These are phyloP conservation scores for Dipteronia dyeriana DNA, from an alignment of 345 rosid species.

Conservation along the genomic window DNA sequence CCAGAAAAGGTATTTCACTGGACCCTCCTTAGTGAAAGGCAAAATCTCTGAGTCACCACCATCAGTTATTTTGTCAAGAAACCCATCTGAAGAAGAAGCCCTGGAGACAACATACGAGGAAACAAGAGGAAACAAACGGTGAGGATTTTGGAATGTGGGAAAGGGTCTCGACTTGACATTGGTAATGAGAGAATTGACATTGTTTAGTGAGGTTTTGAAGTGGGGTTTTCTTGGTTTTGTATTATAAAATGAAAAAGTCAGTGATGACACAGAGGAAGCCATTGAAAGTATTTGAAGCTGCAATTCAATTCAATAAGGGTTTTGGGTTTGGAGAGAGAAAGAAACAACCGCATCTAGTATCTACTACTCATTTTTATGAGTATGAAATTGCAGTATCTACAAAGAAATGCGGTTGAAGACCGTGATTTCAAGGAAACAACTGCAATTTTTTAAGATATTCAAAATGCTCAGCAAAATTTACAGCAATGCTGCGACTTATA, in stretches of 20 bases:
- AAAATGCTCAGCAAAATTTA: too few relatives aligned
- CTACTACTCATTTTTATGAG: neutral
- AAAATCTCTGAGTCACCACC: conserved; percentile 37
- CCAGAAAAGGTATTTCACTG: conserved; percentile 51
- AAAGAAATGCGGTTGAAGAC: too few relatives aligned
- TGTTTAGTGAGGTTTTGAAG: conserved; percentile 31
- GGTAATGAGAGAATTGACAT: conserved; percentile 19
- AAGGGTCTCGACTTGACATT: conserved; percentile 20
- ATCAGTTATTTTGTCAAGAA: conserved; percentile 24
- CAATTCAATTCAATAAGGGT: neutral
- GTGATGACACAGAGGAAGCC: conserved; percentile 47
- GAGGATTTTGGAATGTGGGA: conserved; percentile 17
- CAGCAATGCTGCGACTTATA: too few relatives aligned
- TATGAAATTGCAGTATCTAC: too few relatives aligned
- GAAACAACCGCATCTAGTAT: neutral
- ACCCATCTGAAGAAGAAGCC: conserved; percentile 36
- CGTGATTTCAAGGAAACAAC: too few relatives aligned
- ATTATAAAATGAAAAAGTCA: conserved; percentile 29
- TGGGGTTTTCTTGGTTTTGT: conserved; percentile 29
- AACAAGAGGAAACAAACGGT: conserved; percentile 10
- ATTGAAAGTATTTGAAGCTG: conserved; percentile 25
- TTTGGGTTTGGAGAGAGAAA: neutral
- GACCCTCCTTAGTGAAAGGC: conserved; percentile 42
- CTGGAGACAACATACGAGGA: conserved; percentile 18
- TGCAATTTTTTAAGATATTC: too few relatives aligned